These are phyloP conservation scores for Amanita phalloides DNA, from an alignment of 768 basidiomycete genomes.

Conservation along the genomic window DNA sequence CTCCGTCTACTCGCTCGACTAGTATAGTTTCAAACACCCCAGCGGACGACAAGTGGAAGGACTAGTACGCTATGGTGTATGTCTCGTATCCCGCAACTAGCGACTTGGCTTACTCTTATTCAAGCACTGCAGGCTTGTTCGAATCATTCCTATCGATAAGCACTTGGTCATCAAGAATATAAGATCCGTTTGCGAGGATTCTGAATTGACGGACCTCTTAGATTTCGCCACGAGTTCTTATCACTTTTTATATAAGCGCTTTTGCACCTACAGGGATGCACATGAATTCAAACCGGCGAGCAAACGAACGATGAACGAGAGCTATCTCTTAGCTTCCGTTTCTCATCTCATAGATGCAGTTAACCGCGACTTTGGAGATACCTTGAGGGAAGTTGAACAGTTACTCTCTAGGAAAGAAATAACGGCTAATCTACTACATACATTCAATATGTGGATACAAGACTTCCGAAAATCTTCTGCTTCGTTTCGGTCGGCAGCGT, in stretches of 20 bases:
- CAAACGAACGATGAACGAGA: conserved; percentile 27
- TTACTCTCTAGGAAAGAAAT: too few species aligned
- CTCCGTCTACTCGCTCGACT: conserved; percentile 16
- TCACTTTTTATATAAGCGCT: conserved; percentile 40
- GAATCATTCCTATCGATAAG: conserved; percentile 32
- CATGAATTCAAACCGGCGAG: conserved; percentile 23
- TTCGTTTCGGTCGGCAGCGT: too few species aligned
- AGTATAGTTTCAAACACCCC: conserved; percentile 19
- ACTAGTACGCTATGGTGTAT: conserved; percentile 40
- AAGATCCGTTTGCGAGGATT: conserved; percentile 42
- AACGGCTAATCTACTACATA: too few species aligned
- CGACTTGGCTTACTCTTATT: background rate
- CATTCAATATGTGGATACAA: too few species aligned
- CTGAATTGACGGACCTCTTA: background rate
- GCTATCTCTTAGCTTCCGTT: conserved; percentile 27
- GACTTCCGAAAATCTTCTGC: too few species aligned
- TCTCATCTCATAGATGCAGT: too few species aligned
- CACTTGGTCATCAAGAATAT: conserved; percentile 44
- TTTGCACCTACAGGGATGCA: conserved; percentile 29
- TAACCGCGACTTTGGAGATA: too few species aligned
- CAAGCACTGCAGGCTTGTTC: conserved; percentile 30
- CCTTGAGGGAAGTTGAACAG: too few species aligned
- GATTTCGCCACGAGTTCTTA: conserved; percentile 42
- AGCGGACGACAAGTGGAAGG: conserved; percentile 44
- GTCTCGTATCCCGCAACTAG: conserved; percentile 5